Base-by-base conservation (phyloP, 2,329 filamentous ascomycete genomes). In the Teratosphaeria zuluensis region DNA sequence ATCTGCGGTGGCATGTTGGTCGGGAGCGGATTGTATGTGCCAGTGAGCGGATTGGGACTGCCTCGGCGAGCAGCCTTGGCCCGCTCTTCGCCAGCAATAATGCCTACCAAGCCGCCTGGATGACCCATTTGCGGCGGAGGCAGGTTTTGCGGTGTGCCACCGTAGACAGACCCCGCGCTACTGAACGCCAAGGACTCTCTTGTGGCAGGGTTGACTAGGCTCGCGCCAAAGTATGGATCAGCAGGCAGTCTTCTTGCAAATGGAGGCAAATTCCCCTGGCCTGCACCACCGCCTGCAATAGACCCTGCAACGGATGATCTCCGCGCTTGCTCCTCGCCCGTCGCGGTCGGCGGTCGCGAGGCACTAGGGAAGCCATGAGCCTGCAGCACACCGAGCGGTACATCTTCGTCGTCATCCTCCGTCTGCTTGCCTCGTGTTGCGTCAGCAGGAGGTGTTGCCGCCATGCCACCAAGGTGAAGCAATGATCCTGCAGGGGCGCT, bases 321-420 rank as follows among this genome's bases (percentile, higher is more conserved):
- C 53, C 66, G 57, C 89, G 62, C 80, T 82, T 68, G 84, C n/a
- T 66, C 64, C 58, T 78, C 81, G 63, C 76, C 81, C 30, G 90
- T 78, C 52, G 84, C 83, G 30, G 82, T 86, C 0, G 90, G 90
- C 14, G 90, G 87, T 19, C 89, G 83, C 66, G 84, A 87, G 74
- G 85, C 90, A 72, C 80, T 85, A 0, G 91, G 91, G 68, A 96
- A 96, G 2, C 91, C 91, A 70, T 96, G 90, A 1, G 91, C 91
- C 57, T 90, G 88, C 21, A 96, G 78, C 64, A 96, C 94, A 12
- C 86, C 91, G 48, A 96, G 77, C 0, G 91, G 91, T 12, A 95
- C 83, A 67, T 96, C 91, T 59, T 96, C 91, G 66, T 96, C 91
- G 65, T 96, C 91, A 42, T 90, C 88, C 0, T 85, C 86, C 4